Conservation (phyloP, 208 protist species). For the Acanthamoeba divionensis region DNA sequence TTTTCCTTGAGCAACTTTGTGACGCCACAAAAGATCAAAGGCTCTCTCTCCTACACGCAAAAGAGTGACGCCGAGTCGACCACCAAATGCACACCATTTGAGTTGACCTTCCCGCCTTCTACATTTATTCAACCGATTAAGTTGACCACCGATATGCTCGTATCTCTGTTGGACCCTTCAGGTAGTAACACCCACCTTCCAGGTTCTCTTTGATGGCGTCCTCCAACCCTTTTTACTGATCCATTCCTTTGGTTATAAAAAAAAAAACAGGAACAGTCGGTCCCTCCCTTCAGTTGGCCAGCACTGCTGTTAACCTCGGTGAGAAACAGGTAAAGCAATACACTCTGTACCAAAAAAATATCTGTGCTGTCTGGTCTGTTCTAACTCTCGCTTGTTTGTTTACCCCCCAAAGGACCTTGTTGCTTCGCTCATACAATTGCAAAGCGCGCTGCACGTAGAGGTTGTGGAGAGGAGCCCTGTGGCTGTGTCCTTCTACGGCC, state of each 20-base stretch:
- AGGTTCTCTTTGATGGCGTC: too few species aligned
- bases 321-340: too few species aligned
- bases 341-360: too few species aligned
- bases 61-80: neutral
- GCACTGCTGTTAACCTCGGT: neutral
- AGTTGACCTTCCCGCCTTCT: neutral
- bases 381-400: too few species aligned
- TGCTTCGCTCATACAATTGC: neutral
- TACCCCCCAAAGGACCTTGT: too few species aligned
- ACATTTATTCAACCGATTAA: conserved; percentile 1
- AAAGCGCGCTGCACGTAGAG: neutral
- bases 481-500: conserved; percentile 17
- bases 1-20: conserved; percentile 37
- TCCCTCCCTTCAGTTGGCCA: neutral
- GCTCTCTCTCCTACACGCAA: neutral
- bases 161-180: neutral
- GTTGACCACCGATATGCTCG: neutral
- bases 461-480: neutral
- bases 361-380: too few species aligned
- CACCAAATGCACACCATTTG: neutral
- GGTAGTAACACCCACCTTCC: neutral
- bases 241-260: neutral
- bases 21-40: neutral
- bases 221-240: too few species aligned
- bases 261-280: neutral